phyloP scores from a whole-genome alignment of 2,329 filamentous ascomycete species.

The Arthrobotrys iridis region DNA sequence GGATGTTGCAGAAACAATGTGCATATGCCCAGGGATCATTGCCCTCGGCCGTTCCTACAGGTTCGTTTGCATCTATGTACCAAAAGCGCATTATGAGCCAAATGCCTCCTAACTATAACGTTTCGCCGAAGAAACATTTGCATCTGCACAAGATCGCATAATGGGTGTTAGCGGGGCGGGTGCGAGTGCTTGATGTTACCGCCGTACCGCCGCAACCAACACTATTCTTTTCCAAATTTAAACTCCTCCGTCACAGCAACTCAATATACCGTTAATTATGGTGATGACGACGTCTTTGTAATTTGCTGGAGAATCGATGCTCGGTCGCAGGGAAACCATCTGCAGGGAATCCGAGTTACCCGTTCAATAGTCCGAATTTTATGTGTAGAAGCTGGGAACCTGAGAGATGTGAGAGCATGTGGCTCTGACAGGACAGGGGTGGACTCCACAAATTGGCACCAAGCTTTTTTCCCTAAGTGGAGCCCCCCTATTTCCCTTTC shows the following conservation, averaged over 20 bases:
- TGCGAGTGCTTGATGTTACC: not conserved
- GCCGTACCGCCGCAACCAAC: too few relatives aligned
- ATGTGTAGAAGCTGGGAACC: not conserved
- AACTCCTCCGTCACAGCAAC: too few relatives aligned
- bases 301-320: slow-evolving; percentile 23
- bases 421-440: slow-evolving; percentile 35
- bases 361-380: slow-evolving; percentile 10
- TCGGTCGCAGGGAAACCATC: slow-evolving; percentile 2
- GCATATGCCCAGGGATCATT: slow-evolving; percentile 1
- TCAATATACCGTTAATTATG: too few relatives aligned
- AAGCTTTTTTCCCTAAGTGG: slow-evolving; percentile 37
- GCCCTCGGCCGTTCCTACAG: not conserved
- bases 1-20: slow-evolving; percentile 16
- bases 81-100: slow-evolving; percentile 22
- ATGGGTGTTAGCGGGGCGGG: slow-evolving; percentile 12
- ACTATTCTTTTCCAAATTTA: too few relatives aligned
- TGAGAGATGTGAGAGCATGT: slow-evolving; percentile 28
- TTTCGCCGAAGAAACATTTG: slow-evolving; percentile 2
- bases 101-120: not conserved
- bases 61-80: not conserved
- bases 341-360: slow-evolving; percentile 37
- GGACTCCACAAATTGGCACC: slow-evolving; percentile 29
- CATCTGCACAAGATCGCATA: not conserved
- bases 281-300: slow-evolving; percentile 19
- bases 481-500: slow-evolving; percentile 43